Evolutionary conservation across 2,329 filamentous ascomycete species (phyloP), one percentile per base, ranked within the genome.

Genomic region (Penicillium sp.): DNA sequence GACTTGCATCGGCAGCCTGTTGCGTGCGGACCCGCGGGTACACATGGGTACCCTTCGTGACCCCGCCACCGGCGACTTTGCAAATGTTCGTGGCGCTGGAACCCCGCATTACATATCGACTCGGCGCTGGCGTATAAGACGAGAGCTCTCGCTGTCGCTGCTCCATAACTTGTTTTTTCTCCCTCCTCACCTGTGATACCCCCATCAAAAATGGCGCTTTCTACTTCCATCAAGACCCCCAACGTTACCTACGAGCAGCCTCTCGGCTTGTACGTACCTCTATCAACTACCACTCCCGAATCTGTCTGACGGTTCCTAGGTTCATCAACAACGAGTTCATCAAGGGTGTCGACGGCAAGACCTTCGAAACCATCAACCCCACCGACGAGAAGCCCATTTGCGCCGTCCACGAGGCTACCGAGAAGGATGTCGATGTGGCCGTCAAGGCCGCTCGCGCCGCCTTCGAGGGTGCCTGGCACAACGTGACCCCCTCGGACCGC

Each of bases 361-460:
- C 87, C 62, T 94, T 96, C 69, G 90, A 96, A 76, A 88, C 91
- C 73, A 87, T 94, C 81, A 95, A 95, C 82, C 91, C 91, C 54
- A 69, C 87, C 59, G 90, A 84, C 60, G 92, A 96, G 75, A 85
- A 91, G 74, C 84, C 90, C 68, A 95, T 95, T 78, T 83, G 80
- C 79, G 86, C 85, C 49, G 89, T 96, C 64, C 78, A 84, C 70
- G 91, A 95, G 77, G 92, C 87, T 69, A 89, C 87, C 60, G 90
- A 95, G 80, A 91, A 95, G 80, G 69, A 75, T 78, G 79, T 84
- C 69, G 82, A 85, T 72, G 76, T 91, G 54, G 92, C 92, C 57
- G 92, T 96, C 58, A 78, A 82, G 51, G 91, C 90, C 47, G 92
- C 92, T 61, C 88, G 92, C 71, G 88, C 88, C 74, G 90, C 91